phyloP scores from a whole-genome alignment of 192 early-diverging fungal genomes.

The Linnemannia exigua region DNA sequence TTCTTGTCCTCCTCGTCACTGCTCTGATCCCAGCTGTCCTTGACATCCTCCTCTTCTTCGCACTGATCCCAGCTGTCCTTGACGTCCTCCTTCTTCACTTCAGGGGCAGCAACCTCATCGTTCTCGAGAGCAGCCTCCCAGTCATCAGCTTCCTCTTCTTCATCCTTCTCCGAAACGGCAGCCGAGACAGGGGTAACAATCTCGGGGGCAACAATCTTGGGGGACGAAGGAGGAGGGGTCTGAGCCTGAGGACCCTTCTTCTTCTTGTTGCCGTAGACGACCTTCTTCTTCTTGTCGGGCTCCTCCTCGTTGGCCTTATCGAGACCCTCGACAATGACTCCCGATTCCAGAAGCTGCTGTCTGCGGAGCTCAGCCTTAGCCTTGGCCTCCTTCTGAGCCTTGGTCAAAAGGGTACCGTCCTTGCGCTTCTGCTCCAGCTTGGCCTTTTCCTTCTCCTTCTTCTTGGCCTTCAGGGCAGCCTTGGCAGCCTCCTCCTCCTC shows the following conservation, averaged over 20 bases:
- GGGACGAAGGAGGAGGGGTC: constrained; percentile 57
- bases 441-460: constrained; percentile 91
- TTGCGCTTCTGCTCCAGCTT: constrained; percentile 91
- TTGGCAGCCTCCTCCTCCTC: constrained; percentile 84
- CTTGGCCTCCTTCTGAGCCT: constrained; percentile 91
- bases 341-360: constrained; percentile 84
- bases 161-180: constrained; percentile 62
- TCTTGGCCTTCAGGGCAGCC: constrained; percentile 81
- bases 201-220: constrained; percentile 49
- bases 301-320: constrained; percentile 55
- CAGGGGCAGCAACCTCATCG: constrained; percentile 51
- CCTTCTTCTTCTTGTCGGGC: constrained; percentile 73
- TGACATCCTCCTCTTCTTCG: constrained; percentile 70
- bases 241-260: constrained; percentile 67
- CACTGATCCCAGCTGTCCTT: constrained; percentile 66
- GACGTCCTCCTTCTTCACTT: constrained; percentile 69
- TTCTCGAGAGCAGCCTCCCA: constrained; percentile 64
- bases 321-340: constrained; percentile 82
- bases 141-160: constrained; percentile 36
- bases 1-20: constrained; percentile 59
- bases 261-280: constrained; percentile 84
- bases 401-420: constrained; percentile 93
- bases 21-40: constrained; percentile 67
- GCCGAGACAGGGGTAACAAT: constrained; percentile 54
- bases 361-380: constrained; percentile 76